A percentile compares a stretch with the other conserved stretches of the same genome.
Conservation (phyloP, 2,329 filamentous ascomycete species). For the Exophiala dermatitidis region DNA sequence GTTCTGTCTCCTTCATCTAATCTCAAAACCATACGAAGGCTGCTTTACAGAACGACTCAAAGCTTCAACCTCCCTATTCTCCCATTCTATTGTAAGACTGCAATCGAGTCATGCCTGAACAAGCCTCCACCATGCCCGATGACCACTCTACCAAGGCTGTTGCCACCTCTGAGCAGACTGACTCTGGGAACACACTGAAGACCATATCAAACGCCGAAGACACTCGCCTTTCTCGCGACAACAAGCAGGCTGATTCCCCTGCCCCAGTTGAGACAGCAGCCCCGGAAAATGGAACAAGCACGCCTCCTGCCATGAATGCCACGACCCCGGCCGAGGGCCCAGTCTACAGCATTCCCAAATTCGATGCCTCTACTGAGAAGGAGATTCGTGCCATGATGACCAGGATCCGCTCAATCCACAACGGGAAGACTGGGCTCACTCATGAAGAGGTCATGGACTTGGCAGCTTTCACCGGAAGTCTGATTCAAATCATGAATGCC, state of each 20-base stretch:
- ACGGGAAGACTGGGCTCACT: not conserved
- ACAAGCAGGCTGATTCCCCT: not conserved
- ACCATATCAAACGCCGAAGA: not conserved
- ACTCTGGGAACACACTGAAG: not conserved
- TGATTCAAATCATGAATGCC: slow-evolving; percentile 11
- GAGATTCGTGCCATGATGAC: not conserved
- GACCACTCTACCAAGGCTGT: not conserved
- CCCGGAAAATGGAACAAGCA: not conserved
- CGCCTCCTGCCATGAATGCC: not conserved
- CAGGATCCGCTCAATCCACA: not conserved
- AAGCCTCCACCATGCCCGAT: not conserved
- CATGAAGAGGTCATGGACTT: not conserved
- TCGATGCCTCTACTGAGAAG: not conserved
- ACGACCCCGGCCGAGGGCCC: not conserved
- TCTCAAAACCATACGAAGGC: not conserved
- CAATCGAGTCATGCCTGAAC: not conserved
- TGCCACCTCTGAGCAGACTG: not conserved
- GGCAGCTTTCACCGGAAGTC: slow-evolving; percentile 6
- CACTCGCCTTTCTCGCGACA: not conserved
- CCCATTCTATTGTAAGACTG: not conserved
- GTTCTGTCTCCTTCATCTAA: not conserved
- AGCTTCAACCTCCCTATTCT: too few relatives aligned
- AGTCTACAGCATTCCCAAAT: not conserved
- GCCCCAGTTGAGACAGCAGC: not conserved
- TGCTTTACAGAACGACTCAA: not conserved